Evolutionary conservation across 805 yeast genomes (phyloP).

Genomic region (Metschnikowia gruessii): DNA sequence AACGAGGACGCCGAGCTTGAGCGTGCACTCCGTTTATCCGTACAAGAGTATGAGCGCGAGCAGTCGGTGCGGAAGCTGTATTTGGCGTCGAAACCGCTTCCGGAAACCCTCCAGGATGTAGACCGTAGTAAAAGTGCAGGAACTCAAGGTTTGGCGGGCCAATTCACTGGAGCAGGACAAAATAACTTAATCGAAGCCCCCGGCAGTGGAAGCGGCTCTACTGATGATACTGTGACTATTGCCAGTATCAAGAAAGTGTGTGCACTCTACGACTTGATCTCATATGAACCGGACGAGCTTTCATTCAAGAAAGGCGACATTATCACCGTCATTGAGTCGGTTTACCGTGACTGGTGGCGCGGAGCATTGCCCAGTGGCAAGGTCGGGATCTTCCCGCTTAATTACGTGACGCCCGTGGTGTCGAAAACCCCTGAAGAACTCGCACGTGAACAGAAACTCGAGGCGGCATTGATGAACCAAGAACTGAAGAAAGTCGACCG

Average conservation of each 20-base stretch:
- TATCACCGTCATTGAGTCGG: slow-evolving; percentile 81
- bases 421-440: slow-evolving; percentile 64
- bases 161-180: too few species aligned
- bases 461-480: slow-evolving; percentile 51
- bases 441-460: slow-evolving; percentile 46
- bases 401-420: slow-evolving; percentile 79
- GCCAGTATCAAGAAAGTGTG: slow-evolving; percentile 62
- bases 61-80: slow-evolving; percentile 29
- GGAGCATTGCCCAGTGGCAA: slow-evolving; percentile 75
- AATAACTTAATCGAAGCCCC: too few species aligned
- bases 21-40: slow-evolving; percentile 69
- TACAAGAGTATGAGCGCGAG: slow-evolving; percentile 55
- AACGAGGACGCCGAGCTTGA: slow-evolving; percentile 80
- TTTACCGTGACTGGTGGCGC: slow-evolving; percentile 93
- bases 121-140: not conserved
- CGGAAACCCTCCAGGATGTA: slow-evolving; percentile 21
- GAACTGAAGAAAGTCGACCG: slow-evolving; percentile 61
- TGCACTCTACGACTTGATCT: slow-evolving; percentile 78
- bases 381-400: slow-evolving; percentile 87
- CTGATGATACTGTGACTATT: slow-evolving; percentile 29
- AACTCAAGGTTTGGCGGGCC: too few species aligned
- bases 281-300: slow-evolving; percentile 82
- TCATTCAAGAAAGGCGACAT: slow-evolving; percentile 85
- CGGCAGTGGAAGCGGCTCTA: not conserved
- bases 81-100: slow-evolving; percentile 35